A percentile compares a stretch with the other conserved stretches of the same genome.
phyloP scores from a whole-genome alignment of 257 asterid species.

The Coffea canephora region DNA sequence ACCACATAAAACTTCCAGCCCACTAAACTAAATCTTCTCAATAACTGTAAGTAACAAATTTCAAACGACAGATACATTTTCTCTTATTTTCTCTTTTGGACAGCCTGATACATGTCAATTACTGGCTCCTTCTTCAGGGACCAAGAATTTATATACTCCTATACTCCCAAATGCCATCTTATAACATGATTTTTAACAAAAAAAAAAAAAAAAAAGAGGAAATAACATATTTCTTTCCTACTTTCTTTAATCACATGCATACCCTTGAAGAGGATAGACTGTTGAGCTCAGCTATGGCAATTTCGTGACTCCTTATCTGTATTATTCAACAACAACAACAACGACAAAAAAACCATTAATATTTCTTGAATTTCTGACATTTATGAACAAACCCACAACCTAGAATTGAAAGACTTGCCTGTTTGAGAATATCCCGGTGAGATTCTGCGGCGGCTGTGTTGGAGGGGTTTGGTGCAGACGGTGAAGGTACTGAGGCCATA shows the following conservation, averaged over 20 bases:
- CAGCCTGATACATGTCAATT: background rate
- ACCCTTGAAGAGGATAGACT: constrained; percentile 60
- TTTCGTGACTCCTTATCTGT: constrained; percentile 64
- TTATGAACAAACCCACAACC: background rate
- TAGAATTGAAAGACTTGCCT: background rate
- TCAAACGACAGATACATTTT: background rate
- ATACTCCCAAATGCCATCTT: background rate
- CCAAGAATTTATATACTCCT: background rate
- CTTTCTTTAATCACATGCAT: background rate
- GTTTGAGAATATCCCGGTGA: background rate
- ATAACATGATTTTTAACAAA: background rate
- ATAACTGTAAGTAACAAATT: no score
- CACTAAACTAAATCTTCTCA: no score
- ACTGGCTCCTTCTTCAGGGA: background rate
- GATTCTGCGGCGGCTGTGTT: background rate
- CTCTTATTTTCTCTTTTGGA: background rate
- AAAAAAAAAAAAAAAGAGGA: background rate
- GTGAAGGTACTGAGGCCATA: background rate
- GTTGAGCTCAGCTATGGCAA: constrained; percentile 73
- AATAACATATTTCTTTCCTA: background rate
- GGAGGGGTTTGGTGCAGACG: background rate
- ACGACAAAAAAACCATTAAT: background rate
- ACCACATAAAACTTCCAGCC: background rate
- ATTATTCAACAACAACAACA: background rate
- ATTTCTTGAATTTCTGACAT: background rate